These are phyloP conservation scores for Sclerotinia borealis DNA, from an alignment of 2,329 filamentous ascomycete genomes.

Conservation along the genomic window DNA sequence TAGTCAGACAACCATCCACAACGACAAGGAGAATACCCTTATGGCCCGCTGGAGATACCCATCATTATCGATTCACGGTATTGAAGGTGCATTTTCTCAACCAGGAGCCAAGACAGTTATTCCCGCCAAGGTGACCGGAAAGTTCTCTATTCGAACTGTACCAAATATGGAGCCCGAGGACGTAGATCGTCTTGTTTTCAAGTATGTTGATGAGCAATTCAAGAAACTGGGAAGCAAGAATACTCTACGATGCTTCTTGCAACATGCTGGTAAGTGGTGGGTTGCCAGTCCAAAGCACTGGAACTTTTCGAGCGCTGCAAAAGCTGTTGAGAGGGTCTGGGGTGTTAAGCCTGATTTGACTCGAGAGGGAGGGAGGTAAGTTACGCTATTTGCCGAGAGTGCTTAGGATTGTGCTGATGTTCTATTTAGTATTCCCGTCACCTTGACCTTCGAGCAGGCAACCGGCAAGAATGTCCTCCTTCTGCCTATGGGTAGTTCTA, in stretches of 20 bases:
- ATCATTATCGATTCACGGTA: constrained; percentile 85
- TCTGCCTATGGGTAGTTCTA: constrained; percentile 94
- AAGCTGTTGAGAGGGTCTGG: constrained; percentile 95
- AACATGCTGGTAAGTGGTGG: constrained; percentile 98
- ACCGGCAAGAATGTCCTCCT: constrained; percentile 96
- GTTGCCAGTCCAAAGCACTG: constrained; percentile 95
- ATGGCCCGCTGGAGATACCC: constrained; percentile 97
- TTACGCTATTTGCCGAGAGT: constrained; percentile 16
- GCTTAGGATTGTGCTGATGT: constrained; percentile 12
- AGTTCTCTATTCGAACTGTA: constrained; percentile 97
- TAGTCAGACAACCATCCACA: constrained; percentile 77
- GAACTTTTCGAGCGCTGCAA: constrained; percentile 93
- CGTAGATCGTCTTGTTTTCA: constrained; percentile 79
- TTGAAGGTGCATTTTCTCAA: constrained; percentile 91
- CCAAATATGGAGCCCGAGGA: constrained; percentile 93
- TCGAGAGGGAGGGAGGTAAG: constrained; percentile 82
- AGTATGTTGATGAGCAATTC: constrained; percentile 78
- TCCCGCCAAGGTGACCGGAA: constrained; percentile 93
- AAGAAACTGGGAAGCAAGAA: constrained; percentile 90
- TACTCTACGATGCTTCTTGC: constrained; percentile 69
- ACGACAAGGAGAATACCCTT: constrained; percentile 84
- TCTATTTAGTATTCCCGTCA: constrained; percentile 76
- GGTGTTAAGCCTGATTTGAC: constrained; percentile 92
- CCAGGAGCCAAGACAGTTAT: constrained; percentile 98
- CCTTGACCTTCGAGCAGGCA: constrained; percentile 93